A percentile compares a stretch with the other conserved stretches of the same genome.
phyloP scores from a whole-genome alignment of 257 asterid species.

The Plectranthus barbatus region DNA sequence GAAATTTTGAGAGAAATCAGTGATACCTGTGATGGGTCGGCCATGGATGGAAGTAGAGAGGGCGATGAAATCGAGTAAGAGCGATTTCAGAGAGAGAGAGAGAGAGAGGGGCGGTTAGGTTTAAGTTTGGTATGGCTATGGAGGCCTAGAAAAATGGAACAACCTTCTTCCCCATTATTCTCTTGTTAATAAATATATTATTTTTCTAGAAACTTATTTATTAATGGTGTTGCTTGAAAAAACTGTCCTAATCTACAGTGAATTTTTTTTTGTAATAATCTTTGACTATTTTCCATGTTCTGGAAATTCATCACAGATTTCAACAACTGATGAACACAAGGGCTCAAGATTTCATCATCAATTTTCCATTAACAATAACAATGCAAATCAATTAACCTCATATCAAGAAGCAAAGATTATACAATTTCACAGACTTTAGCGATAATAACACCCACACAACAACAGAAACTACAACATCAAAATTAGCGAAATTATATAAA shows the following conservation, averaged over 20 bases:
- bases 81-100: neutral
- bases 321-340: too few species aligned
- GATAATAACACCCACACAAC: neutral
- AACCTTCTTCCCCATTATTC: neutral
- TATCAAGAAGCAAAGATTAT: too few species aligned
- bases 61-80: neutral
- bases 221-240: neutral
- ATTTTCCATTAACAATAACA: too few species aligned
- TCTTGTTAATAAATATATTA: neutral
- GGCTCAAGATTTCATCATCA: too few species aligned
- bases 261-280: too few species aligned
- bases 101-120: too few species aligned
- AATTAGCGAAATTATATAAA: neutral
- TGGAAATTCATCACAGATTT: too few species aligned
- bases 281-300: too few species aligned
- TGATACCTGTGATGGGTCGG: conserved; percentile 9
- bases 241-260: neutral
- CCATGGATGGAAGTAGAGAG: neutral
- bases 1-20: neutral
- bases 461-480: neutral
- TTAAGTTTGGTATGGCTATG: neutral
- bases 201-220: neutral
- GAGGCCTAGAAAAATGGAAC: neutral
- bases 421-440: neutral
- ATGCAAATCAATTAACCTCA: too few species aligned